Base-by-base conservation (phyloP, 495 filamentous ascomycete genomes). In the Opeltia flavorubescens region DNA sequence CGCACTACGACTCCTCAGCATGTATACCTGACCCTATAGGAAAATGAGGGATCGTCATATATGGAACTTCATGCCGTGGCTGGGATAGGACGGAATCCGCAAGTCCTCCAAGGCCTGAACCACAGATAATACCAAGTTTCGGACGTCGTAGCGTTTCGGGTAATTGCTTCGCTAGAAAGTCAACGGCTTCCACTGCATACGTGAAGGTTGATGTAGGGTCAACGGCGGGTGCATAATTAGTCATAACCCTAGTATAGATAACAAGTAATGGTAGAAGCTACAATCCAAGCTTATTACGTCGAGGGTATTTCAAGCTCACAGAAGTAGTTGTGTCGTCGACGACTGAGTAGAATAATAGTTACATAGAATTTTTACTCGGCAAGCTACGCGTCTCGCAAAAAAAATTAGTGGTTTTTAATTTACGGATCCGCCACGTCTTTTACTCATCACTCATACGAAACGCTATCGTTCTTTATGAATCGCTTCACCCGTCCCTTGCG, bases 91-190 rank as follows among this genome's bases (percentile, higher is more conserved):
- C 65, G 11, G 71, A 76, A 28, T 72, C 64, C 39, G 67, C 74
- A n/a, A 86, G 68, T 6, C 77, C 78, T 18, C 80, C 80, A 12
- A 88, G 62, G 12, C 83, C 83, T 44, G 80, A 83, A 17, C 83
- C 83, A 58, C 83, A 85, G 31, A 86, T 73, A 50, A 88, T 81
- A 12, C 77, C 83, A 45, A 85, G 66, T 36, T 63, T 62, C 18
- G 82, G 81, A 11, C 62, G 55, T 43, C 69, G 62, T 23, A 85
- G 55, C 8, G 53, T 40, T 23, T 56, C 47, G 9, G 77, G 76
- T 13, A 76, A 57, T 29, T 47, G 29, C 29, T 55, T 43, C 48
- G 57, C 62, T 13, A 76, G 50, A 28, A 59, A 68, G 15, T 54
- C 45, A 26, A 55, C 59, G 0, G 72, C 61, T 46, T 73, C 70